phyloP scores from a whole-genome alignment of 2,329 filamentous ascomycete species.

The Colletotrichum paranaense region DNA sequence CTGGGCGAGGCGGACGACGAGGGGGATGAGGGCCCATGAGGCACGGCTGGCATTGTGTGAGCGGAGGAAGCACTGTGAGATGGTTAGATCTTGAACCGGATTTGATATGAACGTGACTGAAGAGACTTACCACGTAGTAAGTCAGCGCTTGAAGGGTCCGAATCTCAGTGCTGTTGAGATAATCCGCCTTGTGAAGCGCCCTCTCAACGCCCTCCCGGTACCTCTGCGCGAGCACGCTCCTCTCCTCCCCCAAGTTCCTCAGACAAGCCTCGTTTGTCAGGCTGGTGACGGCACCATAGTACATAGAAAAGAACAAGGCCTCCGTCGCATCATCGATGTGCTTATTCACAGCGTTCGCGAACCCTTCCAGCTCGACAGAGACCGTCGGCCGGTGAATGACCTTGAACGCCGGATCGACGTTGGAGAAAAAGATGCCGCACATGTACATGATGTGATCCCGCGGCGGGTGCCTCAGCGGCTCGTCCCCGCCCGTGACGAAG shows the following conservation, averaged over 20 bases:
- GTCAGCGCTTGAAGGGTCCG: constrained; percentile 54
- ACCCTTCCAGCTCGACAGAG: constrained; percentile 40
- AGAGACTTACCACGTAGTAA: constrained; percentile 48
- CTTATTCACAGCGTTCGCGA: constrained; percentile 40
- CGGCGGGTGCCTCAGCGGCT: constrained; percentile 46
- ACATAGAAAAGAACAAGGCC: constrained; percentile 55
- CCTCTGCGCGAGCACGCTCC: constrained; percentile 43
- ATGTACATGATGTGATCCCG: constrained; percentile 51
- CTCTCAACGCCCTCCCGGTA: constrained; percentile 50
- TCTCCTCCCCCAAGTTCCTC: constrained; percentile 47
- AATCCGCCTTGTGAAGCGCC: constrained; percentile 54
- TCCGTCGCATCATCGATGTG: constrained; percentile 41
- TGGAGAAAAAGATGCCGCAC: constrained; percentile 49
- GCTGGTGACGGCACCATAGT: constrained; percentile 53
- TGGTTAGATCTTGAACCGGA: not conserved
- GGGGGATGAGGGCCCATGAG: constrained; percentile 54
- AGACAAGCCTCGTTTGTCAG: constrained; percentile 45
- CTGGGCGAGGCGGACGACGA: constrained; percentile 57
- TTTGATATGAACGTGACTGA: no score
- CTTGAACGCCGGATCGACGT: constrained; percentile 57
- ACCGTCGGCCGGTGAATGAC: constrained; percentile 56
- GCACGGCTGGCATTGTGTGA: constrained; percentile 49
- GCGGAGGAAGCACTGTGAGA: constrained; percentile 49
- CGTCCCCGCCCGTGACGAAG: constrained; percentile 2
- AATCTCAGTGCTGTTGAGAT: constrained; percentile 53